Conservation (phyloP, 306 rosid genomes). For the Hippophae tibetana region DNA sequence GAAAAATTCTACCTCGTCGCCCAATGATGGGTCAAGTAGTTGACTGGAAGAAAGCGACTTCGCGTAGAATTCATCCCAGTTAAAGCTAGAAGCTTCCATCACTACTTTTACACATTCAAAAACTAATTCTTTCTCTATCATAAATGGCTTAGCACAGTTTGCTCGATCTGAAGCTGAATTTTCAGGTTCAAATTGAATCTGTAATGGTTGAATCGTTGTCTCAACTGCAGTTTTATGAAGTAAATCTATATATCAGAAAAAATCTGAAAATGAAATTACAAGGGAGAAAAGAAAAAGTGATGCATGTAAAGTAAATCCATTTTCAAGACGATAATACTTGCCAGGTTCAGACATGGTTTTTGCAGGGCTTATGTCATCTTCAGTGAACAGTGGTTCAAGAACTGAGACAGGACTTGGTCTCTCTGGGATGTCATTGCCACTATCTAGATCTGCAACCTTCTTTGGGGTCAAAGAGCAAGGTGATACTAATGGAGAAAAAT, state of each 20-base stretch:
- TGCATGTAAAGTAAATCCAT: neutral
- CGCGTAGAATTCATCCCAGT: slow-evolving; percentile 45
- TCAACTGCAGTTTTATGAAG: slow-evolving; percentile 42
- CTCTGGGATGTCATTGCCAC: slow-evolving; percentile 31
- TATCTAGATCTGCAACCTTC: slow-evolving; percentile 40
- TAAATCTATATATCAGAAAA: slow-evolving; percentile 16
- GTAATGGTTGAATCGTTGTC: slow-evolving; percentile 38
- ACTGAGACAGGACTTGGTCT: slow-evolving; percentile 93
- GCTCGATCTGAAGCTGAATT: slow-evolving; percentile 33
- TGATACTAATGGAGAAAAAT: slow-evolving; percentile 40
- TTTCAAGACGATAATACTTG: slow-evolving; percentile 19
- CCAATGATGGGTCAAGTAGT: slow-evolving; percentile 52
- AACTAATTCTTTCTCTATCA: slow-evolving; percentile 43
- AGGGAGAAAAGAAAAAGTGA: neutral
- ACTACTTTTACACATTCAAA: slow-evolving; percentile 50
- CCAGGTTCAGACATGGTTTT: slow-evolving; percentile 34
- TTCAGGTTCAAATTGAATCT: slow-evolving; percentile 50
- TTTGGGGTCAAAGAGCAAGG: slow-evolving; percentile 32
- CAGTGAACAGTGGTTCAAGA: slow-evolving; percentile 55
- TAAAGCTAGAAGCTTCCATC: slow-evolving; percentile 56
- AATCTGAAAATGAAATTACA: neutral
- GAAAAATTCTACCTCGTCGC: slow-evolving; percentile 41
- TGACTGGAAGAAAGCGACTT: slow-evolving; percentile 64
- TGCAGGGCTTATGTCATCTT: slow-evolving; percentile 50
- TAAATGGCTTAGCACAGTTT: slow-evolving; percentile 25